Evolutionary conservation across 495 filamentous ascomycete genomes (phyloP).

Genomic region (Aspergillus conjunctus): DNA sequence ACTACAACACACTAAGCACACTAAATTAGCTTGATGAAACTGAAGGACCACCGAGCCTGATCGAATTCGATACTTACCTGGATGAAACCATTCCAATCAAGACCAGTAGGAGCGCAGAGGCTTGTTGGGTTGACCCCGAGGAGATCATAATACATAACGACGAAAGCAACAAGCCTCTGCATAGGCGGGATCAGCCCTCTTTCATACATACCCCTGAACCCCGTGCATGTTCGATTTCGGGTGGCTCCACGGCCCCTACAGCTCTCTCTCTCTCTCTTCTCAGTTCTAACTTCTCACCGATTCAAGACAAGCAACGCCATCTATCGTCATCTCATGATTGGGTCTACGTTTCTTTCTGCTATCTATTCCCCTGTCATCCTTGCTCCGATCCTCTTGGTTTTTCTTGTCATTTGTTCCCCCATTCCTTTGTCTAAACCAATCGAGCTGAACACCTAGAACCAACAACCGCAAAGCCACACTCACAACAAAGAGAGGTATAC

Average conservation of each 20-base stretch:
- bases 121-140: neutral
- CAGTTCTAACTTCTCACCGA: conserved; percentile 3
- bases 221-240: conserved; percentile 18
- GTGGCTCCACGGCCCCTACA: conserved; percentile 13
- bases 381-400: neutral
- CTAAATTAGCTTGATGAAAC: neutral
- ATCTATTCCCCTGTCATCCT: conserved; percentile 3
- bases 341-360: neutral
- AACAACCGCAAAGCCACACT: neutral
- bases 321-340: conserved; percentile 1
- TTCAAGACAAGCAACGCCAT: neutral
- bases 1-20: neutral
- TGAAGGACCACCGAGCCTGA: neutral
- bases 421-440: neutral
- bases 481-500: neutral
- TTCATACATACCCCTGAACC: conserved; percentile 17
- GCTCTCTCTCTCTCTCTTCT: neutral
- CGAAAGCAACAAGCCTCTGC: neutral
- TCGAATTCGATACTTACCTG: neutral
- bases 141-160: conserved; percentile 5
- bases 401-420: conserved; percentile 2
- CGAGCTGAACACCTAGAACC: neutral
- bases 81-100: conserved; percentile 11
- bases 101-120: neutral
- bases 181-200: neutral